Evolutionary conservation across 371 early-diverging fungal genomes (phyloP).

Genomic region (Rhizopus sp.): DNA sequence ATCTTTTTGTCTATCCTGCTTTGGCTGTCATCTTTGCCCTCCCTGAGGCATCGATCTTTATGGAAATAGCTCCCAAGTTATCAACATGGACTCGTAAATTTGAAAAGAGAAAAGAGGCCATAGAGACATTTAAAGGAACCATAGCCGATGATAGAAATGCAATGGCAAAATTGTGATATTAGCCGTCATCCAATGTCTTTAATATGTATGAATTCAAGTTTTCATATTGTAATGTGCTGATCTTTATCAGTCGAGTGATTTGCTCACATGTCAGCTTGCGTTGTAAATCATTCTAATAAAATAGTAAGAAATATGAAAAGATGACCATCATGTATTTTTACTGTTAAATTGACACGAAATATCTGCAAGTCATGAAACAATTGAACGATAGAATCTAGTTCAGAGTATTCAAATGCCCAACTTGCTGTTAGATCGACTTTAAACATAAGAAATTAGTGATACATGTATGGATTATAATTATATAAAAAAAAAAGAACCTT

Average conservation of each 20-base stretch:
- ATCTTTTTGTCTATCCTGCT: slow-evolving; percentile 37
- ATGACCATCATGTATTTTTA: slow-evolving; percentile 1
- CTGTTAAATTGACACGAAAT: slow-evolving; percentile 29
- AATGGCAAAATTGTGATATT: too few species aligned
- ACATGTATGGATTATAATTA: neutral
- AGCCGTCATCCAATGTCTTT: neutral
- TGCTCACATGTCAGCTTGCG: slow-evolving; percentile 8
- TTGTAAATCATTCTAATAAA: slow-evolving; percentile 11
- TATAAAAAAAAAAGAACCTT: slow-evolving; percentile 28
- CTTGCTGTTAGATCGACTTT: slow-evolving; percentile 25
- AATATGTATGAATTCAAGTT: slow-evolving; percentile 2
- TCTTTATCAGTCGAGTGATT: slow-evolving; percentile 14
- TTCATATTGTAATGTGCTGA: slow-evolving; percentile 15
- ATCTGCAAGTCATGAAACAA: slow-evolving; percentile 17
- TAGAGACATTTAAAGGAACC: slow-evolving; percentile 25
- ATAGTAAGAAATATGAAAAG: neutral
- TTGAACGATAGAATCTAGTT: slow-evolving; percentile 7
- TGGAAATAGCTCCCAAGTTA: slow-evolving; percentile 23
- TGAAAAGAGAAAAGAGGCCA: slow-evolving; percentile 21
- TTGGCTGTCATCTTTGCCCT: slow-evolving; percentile 31
- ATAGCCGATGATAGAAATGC: slow-evolving; percentile 27
- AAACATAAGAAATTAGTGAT: neutral
- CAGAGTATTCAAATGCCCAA: slow-evolving; percentile 20
- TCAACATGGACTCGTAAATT: slow-evolving; percentile 29
- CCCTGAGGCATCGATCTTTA: slow-evolving; percentile 21